phyloP scores from a whole-genome alignment of 2,329 filamentous ascomycete species.

The Phoma sp. region DNA sequence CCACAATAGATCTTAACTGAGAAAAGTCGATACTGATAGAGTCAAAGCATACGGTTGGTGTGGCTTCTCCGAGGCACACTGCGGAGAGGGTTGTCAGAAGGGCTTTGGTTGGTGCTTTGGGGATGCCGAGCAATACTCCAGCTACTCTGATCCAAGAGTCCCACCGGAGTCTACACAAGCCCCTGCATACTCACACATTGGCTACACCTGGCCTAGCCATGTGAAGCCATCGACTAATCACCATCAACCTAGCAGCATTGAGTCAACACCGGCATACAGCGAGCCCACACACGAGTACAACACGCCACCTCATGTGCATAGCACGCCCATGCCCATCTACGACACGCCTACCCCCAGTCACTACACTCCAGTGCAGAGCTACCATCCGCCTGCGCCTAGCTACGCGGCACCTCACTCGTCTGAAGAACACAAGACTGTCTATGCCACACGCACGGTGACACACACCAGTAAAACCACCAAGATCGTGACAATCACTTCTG shows the following conservation, averaged over 20 bases:
- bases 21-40: not conserved
- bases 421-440: not conserved
- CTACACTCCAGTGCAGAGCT: not conserved
- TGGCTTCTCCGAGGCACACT: slow-evolving; percentile 6
- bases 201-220: slow-evolving; percentile 3
- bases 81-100: slow-evolving; percentile 10
- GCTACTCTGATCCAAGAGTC: not conserved
- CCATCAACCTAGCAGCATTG: no score
- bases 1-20: not conserved
- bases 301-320: not conserved
- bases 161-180: not conserved
- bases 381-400: not conserved
- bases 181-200: not conserved
- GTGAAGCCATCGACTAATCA: not conserved
- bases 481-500: not conserved
- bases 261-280: not conserved
- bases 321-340: not conserved
- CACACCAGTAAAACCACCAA: no score
- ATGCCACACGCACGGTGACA: slow-evolving; percentile 1
- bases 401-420: not conserved
- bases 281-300: not conserved
- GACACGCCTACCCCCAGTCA: not conserved
- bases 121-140: not conserved
- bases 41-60: slow-evolving; percentile 7
- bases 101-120: slow-evolving; percentile 6